Conservation (phyloP, 73 alveolate genomes). For the Loxodes magnus region DNA sequence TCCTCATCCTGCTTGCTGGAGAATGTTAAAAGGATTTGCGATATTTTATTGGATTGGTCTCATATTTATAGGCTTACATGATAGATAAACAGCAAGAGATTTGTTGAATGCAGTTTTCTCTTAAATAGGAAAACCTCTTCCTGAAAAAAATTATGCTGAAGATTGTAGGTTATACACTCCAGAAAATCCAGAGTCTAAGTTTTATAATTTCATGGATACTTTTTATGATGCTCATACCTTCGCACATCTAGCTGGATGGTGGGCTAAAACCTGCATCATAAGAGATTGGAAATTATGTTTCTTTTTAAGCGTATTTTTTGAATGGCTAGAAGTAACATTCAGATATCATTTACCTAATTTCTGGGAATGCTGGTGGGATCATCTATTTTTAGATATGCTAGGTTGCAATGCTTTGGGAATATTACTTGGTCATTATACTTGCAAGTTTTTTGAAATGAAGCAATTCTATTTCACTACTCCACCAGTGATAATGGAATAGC, state of each 20-base stretch:
- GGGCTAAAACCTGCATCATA: slow-evolving; percentile 65
- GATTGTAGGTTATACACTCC: slow-evolving; percentile 77
- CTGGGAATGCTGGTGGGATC: slow-evolving; percentile 95
- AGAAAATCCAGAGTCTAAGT: slow-evolving; percentile 36
- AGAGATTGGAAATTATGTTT: slow-evolving; percentile 65
- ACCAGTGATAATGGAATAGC: slow-evolving; percentile 5
- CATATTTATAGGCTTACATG: slow-evolving; percentile 48
- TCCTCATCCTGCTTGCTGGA: slow-evolving; percentile 86
- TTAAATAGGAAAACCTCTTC: slow-evolving; percentile 49
- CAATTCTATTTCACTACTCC: slow-evolving; percentile 25
- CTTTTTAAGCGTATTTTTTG: slow-evolving; percentile 57
- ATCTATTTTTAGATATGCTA: slow-evolving; percentile 60
- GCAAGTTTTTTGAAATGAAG: slow-evolving; percentile 46
- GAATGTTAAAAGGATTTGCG: slow-evolving; percentile 54
- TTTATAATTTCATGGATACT: slow-evolving; percentile 44
- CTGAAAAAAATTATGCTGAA: slow-evolving; percentile 53
- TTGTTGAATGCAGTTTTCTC: slow-evolving; percentile 50
- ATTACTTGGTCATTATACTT: slow-evolving; percentile 45
- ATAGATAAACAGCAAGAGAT: slow-evolving; percentile 39
- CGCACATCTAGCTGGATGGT: slow-evolving; percentile 80
- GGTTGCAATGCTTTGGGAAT: slow-evolving; percentile 77
- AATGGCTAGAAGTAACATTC: slow-evolving; percentile 65
- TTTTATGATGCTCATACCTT: slow-evolving; percentile 51
- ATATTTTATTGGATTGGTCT: slow-evolving; percentile 35
- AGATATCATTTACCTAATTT: slow-evolving; percentile 79